Conservation (phyloP, 805 yeast genomes). For the Spencermartinsiella europaea region DNA sequence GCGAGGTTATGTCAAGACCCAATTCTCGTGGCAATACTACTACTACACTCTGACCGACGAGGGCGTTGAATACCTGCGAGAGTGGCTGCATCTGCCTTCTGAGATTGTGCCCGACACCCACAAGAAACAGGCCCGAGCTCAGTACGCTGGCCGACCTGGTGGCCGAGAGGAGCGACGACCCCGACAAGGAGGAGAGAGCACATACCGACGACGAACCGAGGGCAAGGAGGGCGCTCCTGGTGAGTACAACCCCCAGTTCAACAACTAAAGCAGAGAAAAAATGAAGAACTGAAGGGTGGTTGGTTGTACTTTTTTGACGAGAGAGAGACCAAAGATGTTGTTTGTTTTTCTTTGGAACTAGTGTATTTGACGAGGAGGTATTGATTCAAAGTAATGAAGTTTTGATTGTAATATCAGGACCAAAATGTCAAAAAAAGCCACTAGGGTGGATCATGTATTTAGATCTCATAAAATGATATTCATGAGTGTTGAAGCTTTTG, state of each 20-base stretch:
- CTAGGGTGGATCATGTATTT: too few relatives aligned
- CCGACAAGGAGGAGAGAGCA: conserved; percentile 43
- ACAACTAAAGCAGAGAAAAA: conserved; percentile 13
- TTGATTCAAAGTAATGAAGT: too few relatives aligned
- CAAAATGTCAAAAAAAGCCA: too few relatives aligned
- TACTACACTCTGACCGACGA: conserved; percentile 99
- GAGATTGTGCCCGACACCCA: conserved; percentile 98
- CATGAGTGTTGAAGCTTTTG: too few relatives aligned
- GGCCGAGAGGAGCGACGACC: conserved; percentile 45
- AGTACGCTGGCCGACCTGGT: conserved; percentile 38
- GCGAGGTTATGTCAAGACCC: conserved; percentile 98
- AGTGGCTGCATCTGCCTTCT: conserved; percentile 97
- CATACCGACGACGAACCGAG: conserved; percentile 60
- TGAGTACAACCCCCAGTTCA: conserved; percentile 35
- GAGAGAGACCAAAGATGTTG: too few relatives aligned
- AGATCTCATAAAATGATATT: too few relatives aligned
- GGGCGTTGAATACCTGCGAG: conserved; percentile 98
- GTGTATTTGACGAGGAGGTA: too few relatives aligned
- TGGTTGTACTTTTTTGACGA: too few relatives aligned
- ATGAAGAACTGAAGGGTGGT: too few relatives aligned
- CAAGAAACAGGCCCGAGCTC: conserved; percentile 90
- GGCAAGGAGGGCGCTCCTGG: conserved; percentile 36
- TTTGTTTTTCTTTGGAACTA: too few relatives aligned
- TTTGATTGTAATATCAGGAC: too few relatives aligned
- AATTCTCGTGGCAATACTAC: conserved; percentile 99